These are phyloP conservation scores for Penicillium carneum DNA, from an alignment of 2,329 filamentous ascomycete genomes.

Conservation along the genomic window DNA sequence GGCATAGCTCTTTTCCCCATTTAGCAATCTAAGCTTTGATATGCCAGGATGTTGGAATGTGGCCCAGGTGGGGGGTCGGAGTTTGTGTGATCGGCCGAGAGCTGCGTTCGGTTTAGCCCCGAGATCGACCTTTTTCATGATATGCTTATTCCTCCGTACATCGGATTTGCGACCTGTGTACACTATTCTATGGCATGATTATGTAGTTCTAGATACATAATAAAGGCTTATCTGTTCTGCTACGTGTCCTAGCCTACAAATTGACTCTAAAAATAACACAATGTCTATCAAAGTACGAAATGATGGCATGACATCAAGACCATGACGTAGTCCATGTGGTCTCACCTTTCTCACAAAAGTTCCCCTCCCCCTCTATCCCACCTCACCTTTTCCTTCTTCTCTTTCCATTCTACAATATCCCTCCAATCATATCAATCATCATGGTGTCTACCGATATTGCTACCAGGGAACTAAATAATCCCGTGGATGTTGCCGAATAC, in stretches of 20 bases:
- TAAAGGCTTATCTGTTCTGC: background rate
- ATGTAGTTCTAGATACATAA: background rate
- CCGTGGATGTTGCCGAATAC: slow-evolving; percentile 58
- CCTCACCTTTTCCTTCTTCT: slow-evolving; percentile 1
- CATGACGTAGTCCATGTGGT: slow-evolving; percentile 33
- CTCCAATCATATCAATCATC: slow-evolving; percentile 3
- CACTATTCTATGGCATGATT: background rate
- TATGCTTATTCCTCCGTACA: background rate
- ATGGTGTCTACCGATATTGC: slow-evolving; percentile 53
- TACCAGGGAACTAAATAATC: slow-evolving; percentile 53
- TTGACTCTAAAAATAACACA: background rate
- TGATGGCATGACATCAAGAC: slow-evolving; percentile 38
- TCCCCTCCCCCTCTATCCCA: background rate
- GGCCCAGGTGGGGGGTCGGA: slow-evolving; percentile 18
- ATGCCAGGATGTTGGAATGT: slow-evolving; percentile 9
- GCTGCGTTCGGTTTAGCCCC: slow-evolving; percentile 30
- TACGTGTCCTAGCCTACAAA: no score
- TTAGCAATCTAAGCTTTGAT: slow-evolving; percentile 10
- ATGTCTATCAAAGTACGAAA: background rate
- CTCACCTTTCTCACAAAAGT: slow-evolving; percentile 6
- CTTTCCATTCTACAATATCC: background rate
- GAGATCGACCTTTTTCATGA: slow-evolving; percentile 24
- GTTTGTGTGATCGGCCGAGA: slow-evolving; percentile 31
- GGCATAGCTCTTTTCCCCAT: slow-evolving; percentile 45
- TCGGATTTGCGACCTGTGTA: background rate